Conservation (phyloP, 345 rosid genomes). For the Crucihimalaya himalaica region DNA sequence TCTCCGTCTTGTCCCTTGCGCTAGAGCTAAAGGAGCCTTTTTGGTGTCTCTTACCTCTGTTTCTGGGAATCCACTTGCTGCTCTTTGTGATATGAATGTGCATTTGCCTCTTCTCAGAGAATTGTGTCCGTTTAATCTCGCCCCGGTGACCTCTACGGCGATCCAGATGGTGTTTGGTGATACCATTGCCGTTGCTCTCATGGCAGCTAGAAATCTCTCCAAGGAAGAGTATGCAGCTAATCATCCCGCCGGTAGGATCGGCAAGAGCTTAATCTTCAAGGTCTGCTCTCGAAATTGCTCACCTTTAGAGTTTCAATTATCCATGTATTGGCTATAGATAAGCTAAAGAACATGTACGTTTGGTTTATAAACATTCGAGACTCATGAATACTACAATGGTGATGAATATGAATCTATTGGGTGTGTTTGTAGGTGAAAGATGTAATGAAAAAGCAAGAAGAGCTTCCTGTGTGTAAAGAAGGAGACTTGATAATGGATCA, state of each 20-base stretch:
- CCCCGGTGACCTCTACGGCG: conserved; percentile 96
- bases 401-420: conserved; percentile 11
- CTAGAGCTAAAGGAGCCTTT: conserved; percentile 66
- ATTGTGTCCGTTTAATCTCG: conserved; percentile 89
- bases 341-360: neutral
- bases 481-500: conserved; percentile 93
- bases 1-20: conserved; percentile 88
- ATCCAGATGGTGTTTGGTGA: conserved; percentile 99
- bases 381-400: neutral
- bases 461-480: conserved; percentile 88
- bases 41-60: conserved; percentile 84
- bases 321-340: neutral
- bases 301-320: neutral
- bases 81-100: conserved; percentile 75
- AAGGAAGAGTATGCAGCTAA: conserved; percentile 88
- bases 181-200: conserved; percentile 92
- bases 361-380: neutral
- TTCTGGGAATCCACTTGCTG: conserved; percentile 64
- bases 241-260: conserved; percentile 97
- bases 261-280: conserved; percentile 92
- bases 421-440: conserved; percentile 65
- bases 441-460: conserved; percentile 89
- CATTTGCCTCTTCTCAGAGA: conserved; percentile 87
- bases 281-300: conserved; percentile 40
- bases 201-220: conserved; percentile 81